A percentile compares a stretch with the other conserved stretches of the same genome.
phyloP scores from a whole-genome alignment of 306 rosid genomes.

The Mimosa pudica region DNA sequence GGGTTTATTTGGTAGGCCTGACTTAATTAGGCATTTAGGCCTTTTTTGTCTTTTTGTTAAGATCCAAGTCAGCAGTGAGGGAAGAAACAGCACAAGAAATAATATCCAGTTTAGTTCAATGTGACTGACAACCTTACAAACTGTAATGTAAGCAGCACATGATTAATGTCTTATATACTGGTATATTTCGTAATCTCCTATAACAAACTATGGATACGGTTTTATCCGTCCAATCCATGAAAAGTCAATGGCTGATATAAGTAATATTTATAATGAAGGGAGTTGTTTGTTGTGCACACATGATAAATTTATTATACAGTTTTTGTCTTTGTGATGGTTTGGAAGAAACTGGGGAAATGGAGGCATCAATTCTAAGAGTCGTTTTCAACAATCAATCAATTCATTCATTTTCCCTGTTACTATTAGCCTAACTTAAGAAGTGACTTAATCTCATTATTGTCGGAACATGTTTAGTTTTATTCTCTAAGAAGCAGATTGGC shows the following conservation, averaged over 20 bases:
- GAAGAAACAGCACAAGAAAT: not conserved
- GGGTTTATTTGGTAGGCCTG: not conserved
- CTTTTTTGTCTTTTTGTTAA: not conserved
- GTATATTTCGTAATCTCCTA: not conserved
- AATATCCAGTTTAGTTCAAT: not conserved
- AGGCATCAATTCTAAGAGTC: constrained; percentile 21
- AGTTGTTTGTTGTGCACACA: constrained; percentile 18
- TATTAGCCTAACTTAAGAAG: constrained; percentile 38
- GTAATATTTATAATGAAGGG: not conserved
- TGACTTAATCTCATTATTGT: constrained; percentile 25
- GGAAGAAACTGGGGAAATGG: not conserved
- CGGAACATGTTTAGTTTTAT: constrained; percentile 1
- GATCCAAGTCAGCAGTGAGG: not conserved
- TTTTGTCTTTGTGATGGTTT: not conserved
- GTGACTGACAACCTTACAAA: not conserved
- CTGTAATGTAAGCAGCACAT: not conserved
- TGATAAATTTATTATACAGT: not conserved
- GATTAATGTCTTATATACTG: no score
- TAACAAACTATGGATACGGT: not conserved
- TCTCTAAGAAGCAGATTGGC: constrained; percentile 7
- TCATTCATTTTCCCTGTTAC: constrained; percentile 12
- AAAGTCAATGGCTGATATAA: constrained; percentile 18
- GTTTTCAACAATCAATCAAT: constrained; percentile 35
- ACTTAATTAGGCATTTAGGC: not conserved
- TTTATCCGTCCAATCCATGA: not conserved